Base-by-base conservation (phyloP, 768 basidiomycete species). In the Tulasnella sp. region DNA sequence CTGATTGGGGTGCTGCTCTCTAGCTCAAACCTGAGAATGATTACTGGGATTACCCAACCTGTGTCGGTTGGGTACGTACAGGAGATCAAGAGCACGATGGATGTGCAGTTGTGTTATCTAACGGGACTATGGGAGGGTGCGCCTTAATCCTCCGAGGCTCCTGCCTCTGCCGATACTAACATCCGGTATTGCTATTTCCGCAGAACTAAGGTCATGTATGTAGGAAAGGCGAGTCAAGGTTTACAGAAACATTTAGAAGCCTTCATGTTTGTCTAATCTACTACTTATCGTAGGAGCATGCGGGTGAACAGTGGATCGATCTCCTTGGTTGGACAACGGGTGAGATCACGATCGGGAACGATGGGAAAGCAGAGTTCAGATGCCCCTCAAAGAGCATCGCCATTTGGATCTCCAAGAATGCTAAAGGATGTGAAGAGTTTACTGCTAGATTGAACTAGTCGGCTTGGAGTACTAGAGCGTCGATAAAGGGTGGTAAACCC, bases 241-340 rank as follows among this genome's bases (percentile, higher is more conserved):
- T 32, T 26, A 35, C 16, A 0, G 61, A 5, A 67, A 32, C 61
- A 10, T 9, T 35, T 26, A 26, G 2, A 6, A 13, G 23, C n/a
- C 6, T 16, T 35, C 16, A 2, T 5, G 1, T 29, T 67, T 18
- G 32, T 5, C 26, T 35, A 26, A 67, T 16, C 16, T 18, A 11
- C 11, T 15, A 67, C 32, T 32, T 70, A 55, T 71, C 67, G 6
- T 77, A 84, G 81, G 83, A 85, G 44, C 86, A 85, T 79, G 84
- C 84, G 3, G 87, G 87, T 1, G 85, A 88, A 81, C 83, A 82
- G 32, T 88, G 86, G 86, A 86, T 85, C 5, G 87, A 88, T 80
- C 81, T 84, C 16, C 82, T 88, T 20, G 86, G 86, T 5, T 88
- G 87, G 87, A 82, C 83, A 69, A 82, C 86, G 72, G 86, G 85